phyloP scores from a whole-genome alignment of 2,329 filamentous ascomycete species.

The Ceratocystis eucalypticola region DNA sequence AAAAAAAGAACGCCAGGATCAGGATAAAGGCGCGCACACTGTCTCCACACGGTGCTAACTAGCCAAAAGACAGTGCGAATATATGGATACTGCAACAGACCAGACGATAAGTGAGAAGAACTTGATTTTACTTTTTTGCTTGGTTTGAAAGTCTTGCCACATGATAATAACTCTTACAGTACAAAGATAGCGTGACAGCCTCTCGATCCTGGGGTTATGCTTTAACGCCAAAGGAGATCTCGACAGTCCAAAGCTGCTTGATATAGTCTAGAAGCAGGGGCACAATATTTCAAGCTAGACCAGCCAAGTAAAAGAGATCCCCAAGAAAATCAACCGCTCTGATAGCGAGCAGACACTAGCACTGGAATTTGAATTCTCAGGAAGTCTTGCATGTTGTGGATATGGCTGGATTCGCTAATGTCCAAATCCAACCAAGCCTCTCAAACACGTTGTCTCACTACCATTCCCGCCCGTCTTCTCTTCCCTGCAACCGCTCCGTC shows the following conservation, averaged over 20 bases:
- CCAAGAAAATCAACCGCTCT: too few species aligned
- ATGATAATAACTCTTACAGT: background rate
- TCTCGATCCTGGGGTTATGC: too few species aligned
- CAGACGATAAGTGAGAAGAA: too few species aligned
- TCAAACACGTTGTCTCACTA: background rate
- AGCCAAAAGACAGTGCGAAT: background rate
- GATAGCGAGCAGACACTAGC: too few species aligned
- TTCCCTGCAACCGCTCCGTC: background rate
- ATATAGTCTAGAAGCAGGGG: too few species aligned
- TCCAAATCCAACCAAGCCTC: background rate
- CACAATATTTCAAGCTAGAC: too few species aligned
- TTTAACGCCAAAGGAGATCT: too few species aligned
- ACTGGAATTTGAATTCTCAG: background rate
- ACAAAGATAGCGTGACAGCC: background rate
- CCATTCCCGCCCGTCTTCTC: background rate
- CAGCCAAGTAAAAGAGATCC: too few species aligned
- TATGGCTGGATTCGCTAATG: background rate
- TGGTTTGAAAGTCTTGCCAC: background rate
- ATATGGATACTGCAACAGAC: background rate
- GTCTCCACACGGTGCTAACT: background rate
- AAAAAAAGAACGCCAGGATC: background rate
- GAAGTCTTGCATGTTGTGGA: background rate
- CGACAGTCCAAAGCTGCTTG: too few species aligned
- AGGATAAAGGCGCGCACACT: background rate
- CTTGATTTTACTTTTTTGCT: background rate